These are phyloP conservation scores for Solanum raphanifolium DNA, from an alignment of 257 asterid genomes.

Conservation along the genomic window DNA sequence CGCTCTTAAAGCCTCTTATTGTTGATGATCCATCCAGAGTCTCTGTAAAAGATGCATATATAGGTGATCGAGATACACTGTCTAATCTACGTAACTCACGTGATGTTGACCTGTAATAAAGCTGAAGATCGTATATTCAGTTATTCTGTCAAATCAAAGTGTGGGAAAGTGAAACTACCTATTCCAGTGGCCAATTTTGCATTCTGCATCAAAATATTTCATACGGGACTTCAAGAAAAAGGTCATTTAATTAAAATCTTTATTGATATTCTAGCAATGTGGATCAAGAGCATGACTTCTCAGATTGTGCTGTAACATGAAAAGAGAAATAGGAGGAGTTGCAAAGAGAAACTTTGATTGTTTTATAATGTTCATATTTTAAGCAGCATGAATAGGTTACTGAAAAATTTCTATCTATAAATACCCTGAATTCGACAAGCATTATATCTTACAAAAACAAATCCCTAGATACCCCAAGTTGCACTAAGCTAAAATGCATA, in stretches of 20 bases:
- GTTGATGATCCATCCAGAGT: conserved; percentile 89
- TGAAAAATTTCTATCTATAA: background rate
- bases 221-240: background rate
- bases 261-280: background rate
- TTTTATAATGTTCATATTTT: background rate
- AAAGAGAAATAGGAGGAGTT: background rate
- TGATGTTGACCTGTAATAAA: conserved; percentile 89
- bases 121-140: conserved; percentile 36
- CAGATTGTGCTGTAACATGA: background rate
- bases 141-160: conserved; percentile 4
- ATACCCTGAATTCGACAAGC: background rate
- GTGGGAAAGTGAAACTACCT: background rate
- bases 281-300: background rate
- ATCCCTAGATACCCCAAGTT: background rate
- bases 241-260: background rate
- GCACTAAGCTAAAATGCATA: background rate
- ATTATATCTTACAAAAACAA: background rate
- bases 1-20: conserved; percentile 71
- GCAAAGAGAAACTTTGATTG: background rate
- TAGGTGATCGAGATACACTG: conserved; percentile 95
- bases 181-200: background rate
- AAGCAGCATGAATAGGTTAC: background rate
- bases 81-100: conserved; percentile 92
- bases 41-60: conserved; percentile 91
- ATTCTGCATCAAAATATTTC: background rate